A percentile compares a stretch with the other conserved stretches of the same genome.
Conservation (phyloP, 208 protist species). For the Herpetomonas samuelpessoai region DNA sequence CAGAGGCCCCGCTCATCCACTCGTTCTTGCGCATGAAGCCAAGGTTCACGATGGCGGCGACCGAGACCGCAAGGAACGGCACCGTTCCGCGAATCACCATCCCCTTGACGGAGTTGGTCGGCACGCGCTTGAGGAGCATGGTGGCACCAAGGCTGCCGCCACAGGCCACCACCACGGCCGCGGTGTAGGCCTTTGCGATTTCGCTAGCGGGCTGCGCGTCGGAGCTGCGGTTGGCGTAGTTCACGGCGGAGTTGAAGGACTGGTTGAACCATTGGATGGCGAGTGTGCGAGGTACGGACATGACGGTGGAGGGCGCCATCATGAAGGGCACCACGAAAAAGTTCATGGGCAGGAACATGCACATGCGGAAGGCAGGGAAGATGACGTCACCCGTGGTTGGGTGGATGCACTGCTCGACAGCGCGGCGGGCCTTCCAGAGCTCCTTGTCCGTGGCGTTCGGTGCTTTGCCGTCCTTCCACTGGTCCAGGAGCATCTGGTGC, state of each 20-base stretch:
- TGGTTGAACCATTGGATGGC: constrained; percentile 94
- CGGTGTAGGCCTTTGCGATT: constrained; percentile 75
- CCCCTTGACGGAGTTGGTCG: constrained; percentile 42
- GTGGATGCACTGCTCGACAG: constrained; percentile 88
- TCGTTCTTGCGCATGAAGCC: constrained; percentile 89
- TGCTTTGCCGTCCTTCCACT: constrained; percentile 35
- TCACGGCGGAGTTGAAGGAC: constrained; percentile 92
- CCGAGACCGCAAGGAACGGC: constrained; percentile 78
- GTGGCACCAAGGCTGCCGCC: constrained; percentile 64
- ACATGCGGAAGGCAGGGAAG: constrained; percentile 88
- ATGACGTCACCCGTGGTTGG: constrained; percentile 90
- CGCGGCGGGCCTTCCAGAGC: constrained; percentile 85
- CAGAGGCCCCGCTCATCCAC: constrained; percentile 69
- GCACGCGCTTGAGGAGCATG: constrained; percentile 48
- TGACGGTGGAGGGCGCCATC: constrained; percentile 77
- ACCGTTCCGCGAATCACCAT: constrained; percentile 79
- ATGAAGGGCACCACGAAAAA: constrained; percentile 88
- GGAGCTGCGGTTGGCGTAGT: constrained; percentile 94
- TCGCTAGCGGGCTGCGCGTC: constrained; percentile 78
- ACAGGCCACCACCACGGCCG: constrained; percentile 70
- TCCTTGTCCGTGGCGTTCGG: constrained; percentile 39
- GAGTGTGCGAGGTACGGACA: constrained; percentile 62
- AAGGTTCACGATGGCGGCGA: constrained; percentile 84
- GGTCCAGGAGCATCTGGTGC: constrained; percentile 48
- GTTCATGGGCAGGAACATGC: constrained; percentile 92